Percentiles rank a stretch among this genome's conserved stretches.
Conservation (phyloP, 345 rosid genomes). For the Eucalyptus rudis region DNA sequence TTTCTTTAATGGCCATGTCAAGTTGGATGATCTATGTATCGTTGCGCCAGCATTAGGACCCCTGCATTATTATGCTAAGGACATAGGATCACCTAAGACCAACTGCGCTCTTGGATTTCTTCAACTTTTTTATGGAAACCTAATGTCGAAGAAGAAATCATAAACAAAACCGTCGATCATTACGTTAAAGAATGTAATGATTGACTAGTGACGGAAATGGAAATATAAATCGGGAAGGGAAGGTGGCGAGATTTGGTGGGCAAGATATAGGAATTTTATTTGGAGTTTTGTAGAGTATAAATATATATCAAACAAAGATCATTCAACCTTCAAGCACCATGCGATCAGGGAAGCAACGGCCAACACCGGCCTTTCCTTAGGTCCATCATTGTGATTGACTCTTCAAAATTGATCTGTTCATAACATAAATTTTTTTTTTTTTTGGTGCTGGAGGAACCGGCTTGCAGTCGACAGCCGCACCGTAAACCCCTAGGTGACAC, state of each 20-base stretch:
- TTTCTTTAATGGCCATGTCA: neutral
- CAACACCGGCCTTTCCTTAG: neutral
- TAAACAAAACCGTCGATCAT: neutral
- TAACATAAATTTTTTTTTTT: too few species aligned
- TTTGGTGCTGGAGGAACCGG: too few species aligned
- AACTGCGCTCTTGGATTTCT: neutral
- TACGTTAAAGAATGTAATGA: too few species aligned
- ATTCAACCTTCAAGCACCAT: neutral
- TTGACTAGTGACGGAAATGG: too few species aligned
- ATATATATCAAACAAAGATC: too few species aligned
- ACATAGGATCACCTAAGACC: neutral
- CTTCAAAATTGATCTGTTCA: neutral
- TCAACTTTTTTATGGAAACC: neutral
- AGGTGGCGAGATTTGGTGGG: neutral
- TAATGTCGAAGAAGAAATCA: neutral
- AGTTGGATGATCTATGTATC: neutral
- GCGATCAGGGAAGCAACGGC: neutral
- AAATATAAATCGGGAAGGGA: neutral
- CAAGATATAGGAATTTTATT: neutral
- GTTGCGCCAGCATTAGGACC: neutral
- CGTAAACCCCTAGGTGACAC: too few species aligned
- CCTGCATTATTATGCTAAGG: neutral
- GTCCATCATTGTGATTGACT: neutral
- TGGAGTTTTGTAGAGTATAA: neutral
- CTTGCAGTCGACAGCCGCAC: too few species aligned